Percentiles rank a stretch among this genome's conserved stretches.
These are phyloP conservation scores for Hyphopichia fennica DNA, from an alignment of 1,139 yeast genomes.

Conservation along the genomic window DNA sequence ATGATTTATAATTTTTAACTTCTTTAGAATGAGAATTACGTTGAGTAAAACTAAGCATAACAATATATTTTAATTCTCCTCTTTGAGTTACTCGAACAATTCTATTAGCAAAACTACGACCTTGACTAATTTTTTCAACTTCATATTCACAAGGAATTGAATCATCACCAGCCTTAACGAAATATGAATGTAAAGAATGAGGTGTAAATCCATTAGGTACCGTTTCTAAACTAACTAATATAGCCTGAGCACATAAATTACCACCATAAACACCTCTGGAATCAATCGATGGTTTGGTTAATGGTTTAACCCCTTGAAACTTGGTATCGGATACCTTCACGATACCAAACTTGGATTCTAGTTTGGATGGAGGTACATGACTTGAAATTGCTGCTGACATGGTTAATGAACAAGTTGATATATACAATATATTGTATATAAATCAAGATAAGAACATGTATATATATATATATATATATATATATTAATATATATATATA, in stretches of 20 bases:
- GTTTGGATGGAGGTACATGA: not conserved
- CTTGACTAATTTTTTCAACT: constrained; percentile 32
- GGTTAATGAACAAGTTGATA: too few species aligned
- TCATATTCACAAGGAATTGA: constrained; percentile 26
- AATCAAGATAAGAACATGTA: too few species aligned
- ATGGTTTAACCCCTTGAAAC: constrained; percentile 31
- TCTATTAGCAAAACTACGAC: constrained; percentile 35
- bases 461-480: too few species aligned
- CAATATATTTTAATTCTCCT: constrained; percentile 28
- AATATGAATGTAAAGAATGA: constrained; percentile 44
- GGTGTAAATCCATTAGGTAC: constrained; percentile 35
- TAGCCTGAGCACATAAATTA: constrained; percentile 40
- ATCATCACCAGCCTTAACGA: constrained; percentile 38
- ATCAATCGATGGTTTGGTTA: constrained; percentile 28
- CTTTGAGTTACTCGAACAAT: constrained; percentile 29
- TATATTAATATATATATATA: too few species aligned
- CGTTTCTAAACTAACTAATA: constrained; percentile 36
- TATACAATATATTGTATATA: too few species aligned
- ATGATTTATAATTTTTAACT: constrained; percentile 14
- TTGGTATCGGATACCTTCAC: constrained; percentile 17
- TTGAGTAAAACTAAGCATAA: constrained; percentile 35
- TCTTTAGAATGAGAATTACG: constrained; percentile 22
- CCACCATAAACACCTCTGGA: constrained; percentile 47
- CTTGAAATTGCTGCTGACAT: not conserved
- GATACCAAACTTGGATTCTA: constrained; percentile 19